phyloP scores from a whole-genome alignment of 129 eudicot species.

The Chrysanthemum lavandulifolium region DNA sequence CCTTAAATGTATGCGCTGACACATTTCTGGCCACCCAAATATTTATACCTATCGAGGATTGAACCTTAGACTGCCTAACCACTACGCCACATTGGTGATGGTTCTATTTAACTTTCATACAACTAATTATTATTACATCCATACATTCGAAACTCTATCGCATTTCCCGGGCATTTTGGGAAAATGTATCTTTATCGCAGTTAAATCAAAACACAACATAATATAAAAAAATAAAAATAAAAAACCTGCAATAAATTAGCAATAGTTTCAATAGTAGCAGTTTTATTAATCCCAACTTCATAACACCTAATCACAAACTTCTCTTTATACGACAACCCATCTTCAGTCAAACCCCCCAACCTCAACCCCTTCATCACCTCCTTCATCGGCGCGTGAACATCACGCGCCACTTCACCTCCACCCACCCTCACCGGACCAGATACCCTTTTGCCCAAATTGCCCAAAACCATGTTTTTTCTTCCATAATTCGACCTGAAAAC shows the following conservation, averaged over 20 bases:
- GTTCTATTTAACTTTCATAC: no score
- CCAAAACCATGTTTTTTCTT: not conserved
- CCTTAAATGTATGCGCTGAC: no score
- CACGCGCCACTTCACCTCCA: slow-evolving; percentile 20
- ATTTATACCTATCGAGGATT: no score
- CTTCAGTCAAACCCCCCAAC: slow-evolving; percentile 69
- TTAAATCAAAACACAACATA: not conserved
- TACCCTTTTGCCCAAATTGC: slow-evolving; percentile 6
- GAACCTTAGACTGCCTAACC: no score
- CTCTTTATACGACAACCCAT: slow-evolving; percentile 76
- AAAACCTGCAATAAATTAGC: slow-evolving; percentile 79
- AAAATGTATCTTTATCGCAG: not conserved
- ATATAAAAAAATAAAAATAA: not conserved
- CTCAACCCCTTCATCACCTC: slow-evolving; percentile 54
- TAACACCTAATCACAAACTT: slow-evolving; percentile 69
- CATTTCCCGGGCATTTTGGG: not conserved
- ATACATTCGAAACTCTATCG: no score
- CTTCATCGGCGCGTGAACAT: slow-evolving; percentile 9
- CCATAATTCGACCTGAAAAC: slow-evolving; percentile 18
- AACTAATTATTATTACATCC: no score
- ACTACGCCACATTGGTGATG: no score
- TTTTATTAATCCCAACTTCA: slow-evolving; percentile 78
- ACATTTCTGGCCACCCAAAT: no score
- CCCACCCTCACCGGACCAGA: slow-evolving; percentile 26
- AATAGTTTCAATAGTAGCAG: slow-evolving; percentile 78